phyloP scores from a whole-genome alignment of 1,284 basidiomycete genomes.

The Ganoderma lucidum region DNA sequence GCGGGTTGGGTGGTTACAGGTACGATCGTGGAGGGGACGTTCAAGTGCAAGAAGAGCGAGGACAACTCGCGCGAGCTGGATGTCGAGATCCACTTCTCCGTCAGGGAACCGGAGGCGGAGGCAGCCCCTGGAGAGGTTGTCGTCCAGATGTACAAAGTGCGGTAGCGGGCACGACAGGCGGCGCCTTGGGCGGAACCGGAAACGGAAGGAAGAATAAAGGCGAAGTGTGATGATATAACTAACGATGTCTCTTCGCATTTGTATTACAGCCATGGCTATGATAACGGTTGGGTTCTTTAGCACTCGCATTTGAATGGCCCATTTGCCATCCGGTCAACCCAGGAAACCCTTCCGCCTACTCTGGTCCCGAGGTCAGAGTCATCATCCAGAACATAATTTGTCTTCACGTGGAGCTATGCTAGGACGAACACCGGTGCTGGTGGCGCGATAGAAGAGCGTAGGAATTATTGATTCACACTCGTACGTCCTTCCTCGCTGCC shows the following conservation, averaged over 20 bases:
- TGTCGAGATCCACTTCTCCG: slow-evolving; percentile 89
- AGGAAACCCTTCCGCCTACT: background rate
- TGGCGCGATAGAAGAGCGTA: background rate
- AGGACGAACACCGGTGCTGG: background rate
- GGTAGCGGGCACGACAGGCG: slow-evolving; percentile 45
- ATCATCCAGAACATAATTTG: background rate
- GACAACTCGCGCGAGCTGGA: slow-evolving; percentile 91
- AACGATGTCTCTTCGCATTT: background rate
- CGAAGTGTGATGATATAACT: background rate
- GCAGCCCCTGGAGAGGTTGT: slow-evolving; percentile 48
- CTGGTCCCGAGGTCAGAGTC: background rate
- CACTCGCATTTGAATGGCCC: background rate
- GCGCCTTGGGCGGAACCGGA: background rate
- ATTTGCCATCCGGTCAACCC: background rate
- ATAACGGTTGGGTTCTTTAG: background rate
- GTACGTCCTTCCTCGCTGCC: background rate
- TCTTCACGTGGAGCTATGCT: background rate
- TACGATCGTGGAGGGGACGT: slow-evolving; percentile 81
- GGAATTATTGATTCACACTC: background rate
- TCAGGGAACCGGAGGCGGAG: slow-evolving; percentile 47
- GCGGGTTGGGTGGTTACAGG: slow-evolving; percentile 50
- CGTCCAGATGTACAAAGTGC: slow-evolving; percentile 84
- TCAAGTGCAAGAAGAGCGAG: slow-evolving; percentile 84
- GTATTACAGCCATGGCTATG: background rate
- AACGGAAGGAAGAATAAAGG: background rate